phyloP scores from a whole-genome alignment of 2,329 filamentous ascomycete genomes.

The Phialophora tarda region DNA sequence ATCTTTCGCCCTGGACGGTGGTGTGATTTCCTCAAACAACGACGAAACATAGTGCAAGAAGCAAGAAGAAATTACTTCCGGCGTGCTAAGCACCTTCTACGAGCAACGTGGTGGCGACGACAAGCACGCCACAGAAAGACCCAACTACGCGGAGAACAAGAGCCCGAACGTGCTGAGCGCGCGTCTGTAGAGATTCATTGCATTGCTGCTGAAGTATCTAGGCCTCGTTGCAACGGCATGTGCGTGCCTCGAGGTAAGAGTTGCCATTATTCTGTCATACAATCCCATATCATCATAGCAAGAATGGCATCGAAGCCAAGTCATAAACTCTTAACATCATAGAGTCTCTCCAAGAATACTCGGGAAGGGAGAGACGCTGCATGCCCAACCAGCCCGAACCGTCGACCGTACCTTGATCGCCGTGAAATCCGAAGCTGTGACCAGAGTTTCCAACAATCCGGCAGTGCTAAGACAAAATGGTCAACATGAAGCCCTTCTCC shows the following conservation, averaged over 20 bases:
- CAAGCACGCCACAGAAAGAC: background rate
- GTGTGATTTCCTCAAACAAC: background rate
- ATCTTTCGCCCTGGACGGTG: background rate
- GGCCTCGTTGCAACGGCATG: constrained; percentile 11
- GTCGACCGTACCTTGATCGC: background rate
- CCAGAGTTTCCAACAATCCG: constrained; percentile 11
- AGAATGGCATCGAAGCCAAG: constrained; percentile 24
- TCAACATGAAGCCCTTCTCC: constrained; percentile 8
- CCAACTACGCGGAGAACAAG: background rate
- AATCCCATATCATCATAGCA: constrained; percentile 35
- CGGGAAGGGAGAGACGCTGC: background rate
- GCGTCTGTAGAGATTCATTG: constrained; percentile 10
- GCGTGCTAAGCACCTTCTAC: background rate
- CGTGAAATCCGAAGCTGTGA: background rate
- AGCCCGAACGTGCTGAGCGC: background rate
- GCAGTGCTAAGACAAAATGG: constrained; percentile 12
- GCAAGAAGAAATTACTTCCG: background rate
- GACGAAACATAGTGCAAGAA: background rate
- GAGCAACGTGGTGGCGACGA: background rate
- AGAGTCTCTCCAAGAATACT: constrained; percentile 12
- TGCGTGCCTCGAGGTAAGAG: constrained; percentile 18
- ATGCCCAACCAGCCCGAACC: background rate
- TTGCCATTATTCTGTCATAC: constrained; percentile 32
- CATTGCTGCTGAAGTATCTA: constrained; percentile 37
- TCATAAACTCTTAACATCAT: constrained; percentile 37